These are phyloP conservation scores for Sphagnum fallax DNA, from an alignment of 228 moss, liverwort and hornwort genomes.

Conservation along the genomic window DNA sequence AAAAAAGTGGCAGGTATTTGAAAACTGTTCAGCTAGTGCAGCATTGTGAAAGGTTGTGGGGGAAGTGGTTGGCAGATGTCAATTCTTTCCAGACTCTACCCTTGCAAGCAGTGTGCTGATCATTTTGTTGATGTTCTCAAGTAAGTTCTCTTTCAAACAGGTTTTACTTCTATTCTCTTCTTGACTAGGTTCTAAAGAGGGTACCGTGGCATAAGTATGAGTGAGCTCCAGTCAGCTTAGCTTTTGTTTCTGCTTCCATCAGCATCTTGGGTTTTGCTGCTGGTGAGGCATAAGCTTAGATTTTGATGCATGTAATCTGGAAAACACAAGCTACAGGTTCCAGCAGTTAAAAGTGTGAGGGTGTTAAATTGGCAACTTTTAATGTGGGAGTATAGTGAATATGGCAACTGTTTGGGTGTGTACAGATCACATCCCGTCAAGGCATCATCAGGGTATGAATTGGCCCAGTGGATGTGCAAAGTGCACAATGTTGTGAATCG, in stretches of 20 bases:
- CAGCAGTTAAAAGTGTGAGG: too few relatives aligned
- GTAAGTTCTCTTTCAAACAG: conserved; percentile 17
- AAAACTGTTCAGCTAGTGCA: not conserved
- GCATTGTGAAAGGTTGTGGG: not conserved
- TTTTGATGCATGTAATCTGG: not conserved
- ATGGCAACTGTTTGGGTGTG: not conserved
- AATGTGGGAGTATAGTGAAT: too few relatives aligned
- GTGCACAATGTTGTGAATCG: conserved; percentile 94
- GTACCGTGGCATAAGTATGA: too few relatives aligned
- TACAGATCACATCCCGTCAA: conserved; percentile 67
- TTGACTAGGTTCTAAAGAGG: not conserved
- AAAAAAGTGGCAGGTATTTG: not conserved
- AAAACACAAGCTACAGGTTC: not conserved
- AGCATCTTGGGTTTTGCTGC: not conserved
- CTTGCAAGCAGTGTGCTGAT: conserved; percentile 85
- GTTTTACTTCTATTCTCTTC: not conserved
- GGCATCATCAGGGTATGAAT: conserved; percentile 43
- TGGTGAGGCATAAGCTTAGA: not conserved
- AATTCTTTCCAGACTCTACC: conserved; percentile 85
- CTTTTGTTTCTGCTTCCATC: not conserved
- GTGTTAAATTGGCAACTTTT: not conserved
- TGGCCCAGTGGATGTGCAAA: conserved; percentile 84
- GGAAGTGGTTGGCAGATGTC: conserved; percentile 51
- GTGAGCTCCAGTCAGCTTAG: too few relatives aligned
- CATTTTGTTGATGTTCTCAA: conserved; percentile 83